Evolutionary conservation across 73 alveolate genomes (phyloP).

Genomic region (Symbiodinium pilosum): DNA sequence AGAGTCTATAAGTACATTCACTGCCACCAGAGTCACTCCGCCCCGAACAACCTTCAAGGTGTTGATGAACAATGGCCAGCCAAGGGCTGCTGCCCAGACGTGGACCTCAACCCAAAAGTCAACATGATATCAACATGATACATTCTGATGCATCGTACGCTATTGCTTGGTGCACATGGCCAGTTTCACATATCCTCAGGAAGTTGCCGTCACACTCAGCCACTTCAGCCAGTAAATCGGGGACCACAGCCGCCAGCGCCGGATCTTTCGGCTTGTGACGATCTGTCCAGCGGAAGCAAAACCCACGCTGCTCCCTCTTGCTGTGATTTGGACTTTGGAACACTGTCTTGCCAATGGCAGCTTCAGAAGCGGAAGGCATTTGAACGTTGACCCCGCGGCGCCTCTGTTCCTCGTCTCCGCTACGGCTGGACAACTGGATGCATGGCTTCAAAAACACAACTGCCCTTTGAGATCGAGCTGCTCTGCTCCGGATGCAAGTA

Average conservation of each 20-base stretch:
- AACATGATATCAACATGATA: no score
- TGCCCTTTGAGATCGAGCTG: background rate
- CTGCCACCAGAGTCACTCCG: background rate
- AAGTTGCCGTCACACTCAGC: constrained; percentile 65
- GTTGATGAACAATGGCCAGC: constrained; percentile 65
- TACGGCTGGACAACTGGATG: no score
- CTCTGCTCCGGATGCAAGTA: constrained; percentile 65
- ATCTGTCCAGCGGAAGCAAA: background rate
- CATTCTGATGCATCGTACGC: no score
- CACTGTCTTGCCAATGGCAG: no score
- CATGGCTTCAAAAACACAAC: background rate
- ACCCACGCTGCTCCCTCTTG: no score
- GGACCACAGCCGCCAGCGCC: constrained; percentile 22
- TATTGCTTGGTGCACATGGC: no score
- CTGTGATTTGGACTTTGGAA: no score
- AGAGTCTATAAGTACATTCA: no score
- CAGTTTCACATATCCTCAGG: no score
- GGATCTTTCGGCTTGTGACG: constrained; percentile 50
- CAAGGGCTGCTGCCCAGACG: constrained; percentile 44
- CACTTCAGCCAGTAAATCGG: constrained; percentile 71
- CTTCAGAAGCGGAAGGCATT: background rate
- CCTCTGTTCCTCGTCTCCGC: background rate
- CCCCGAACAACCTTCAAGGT: constrained; percentile 9
- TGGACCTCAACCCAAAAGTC: background rate
- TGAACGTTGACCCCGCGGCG: background rate